Evolutionary conservation across 176 grass and related monocot species (phyloP), one percentile per base, ranked within the genome.

Genomic region (Coix lacrymajobi): DNA sequence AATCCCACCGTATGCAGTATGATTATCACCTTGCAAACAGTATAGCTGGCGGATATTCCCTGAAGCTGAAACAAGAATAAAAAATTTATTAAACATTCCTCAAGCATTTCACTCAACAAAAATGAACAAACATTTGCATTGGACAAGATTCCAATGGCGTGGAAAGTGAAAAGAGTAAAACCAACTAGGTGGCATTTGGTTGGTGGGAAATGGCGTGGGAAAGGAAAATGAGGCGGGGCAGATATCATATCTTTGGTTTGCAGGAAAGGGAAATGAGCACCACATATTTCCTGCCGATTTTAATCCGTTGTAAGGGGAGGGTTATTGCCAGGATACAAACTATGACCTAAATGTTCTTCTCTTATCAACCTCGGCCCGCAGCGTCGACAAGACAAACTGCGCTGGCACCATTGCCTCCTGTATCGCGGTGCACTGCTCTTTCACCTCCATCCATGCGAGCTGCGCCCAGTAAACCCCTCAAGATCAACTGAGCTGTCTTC

Each of bases 11-110:
- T 30, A 70, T 51, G 14, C 74, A n/a, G n/a, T n/a, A n/a, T n/a
- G n/a, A n/a, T 87, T 73, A 90, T 90, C 88, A 44, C 79, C 80
- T 90, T 90, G 88, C 60, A 90, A 86, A 52, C 79, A 90, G 32
- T 90, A 95, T 31, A 98, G 87, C 85, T 93, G 96, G 9, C 92
- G 92, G 48, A 98, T 91, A 79, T 98, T 98, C 44, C 96, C 92
- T 20, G 92, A 98, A 83, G 92, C 92, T 98, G 88, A 66, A 86
- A 80, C 15, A 62, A 48, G 26, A 79, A n/a, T 62, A 3, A 71
- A 36, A 36, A 34, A 30, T 31, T 24, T 66, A 4, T 60, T 68
- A 69, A 33, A 37, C 40, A 73, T 15, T 52, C 58, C 10, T 51
- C 17, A 65, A 73, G 8, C 34, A 69, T 6, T 28, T 71, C 49